phyloP scores from a whole-genome alignment of 306 rosid genomes.

The Pterocarpus santalinus region DNA sequence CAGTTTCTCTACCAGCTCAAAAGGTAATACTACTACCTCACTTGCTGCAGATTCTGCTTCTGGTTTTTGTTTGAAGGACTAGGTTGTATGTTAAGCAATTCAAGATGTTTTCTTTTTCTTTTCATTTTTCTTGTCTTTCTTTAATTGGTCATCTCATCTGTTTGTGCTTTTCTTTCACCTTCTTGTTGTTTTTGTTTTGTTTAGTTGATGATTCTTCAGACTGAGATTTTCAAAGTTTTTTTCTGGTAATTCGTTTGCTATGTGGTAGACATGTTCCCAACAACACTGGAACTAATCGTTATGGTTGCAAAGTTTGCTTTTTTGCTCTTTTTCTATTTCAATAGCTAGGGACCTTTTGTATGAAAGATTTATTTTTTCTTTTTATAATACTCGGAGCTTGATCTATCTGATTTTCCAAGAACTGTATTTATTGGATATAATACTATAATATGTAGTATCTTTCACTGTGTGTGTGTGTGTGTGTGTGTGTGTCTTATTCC shows the following conservation, averaged over 20 bases:
- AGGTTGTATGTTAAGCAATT: too few relatives aligned
- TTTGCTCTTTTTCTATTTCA: neutral
- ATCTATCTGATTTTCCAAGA: slow-evolving; percentile 29
- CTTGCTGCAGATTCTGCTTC: neutral
- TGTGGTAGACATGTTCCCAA: slow-evolving; percentile 18
- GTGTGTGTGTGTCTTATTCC: neutral
- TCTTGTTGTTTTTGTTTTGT: slow-evolving; percentile 23
- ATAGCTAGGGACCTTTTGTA: slow-evolving; percentile 4
- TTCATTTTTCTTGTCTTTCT: neutral
- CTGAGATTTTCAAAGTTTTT: neutral
- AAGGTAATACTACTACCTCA: slow-evolving; percentile 55
- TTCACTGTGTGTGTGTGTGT: neutral
- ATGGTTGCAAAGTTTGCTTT: slow-evolving; percentile 3
- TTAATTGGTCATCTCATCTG: neutral
- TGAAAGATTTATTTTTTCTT: neutral
- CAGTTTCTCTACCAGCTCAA: slow-evolving; percentile 50
- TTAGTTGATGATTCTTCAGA: slow-evolving; percentile 7
- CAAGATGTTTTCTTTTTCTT: neutral
- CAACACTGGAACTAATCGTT: neutral
- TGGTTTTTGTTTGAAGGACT: neutral
- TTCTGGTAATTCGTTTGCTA: neutral
- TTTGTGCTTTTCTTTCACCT: neutral
- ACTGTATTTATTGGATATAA: neutral
- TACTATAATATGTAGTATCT: neutral
- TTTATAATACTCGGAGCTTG: slow-evolving; percentile 9